A percentile compares a stretch with the other conserved stretches of the same genome.
phyloP scores from a whole-genome alignment of 192 early-diverging fungal genomes.

The Dissophora ornata region DNA sequence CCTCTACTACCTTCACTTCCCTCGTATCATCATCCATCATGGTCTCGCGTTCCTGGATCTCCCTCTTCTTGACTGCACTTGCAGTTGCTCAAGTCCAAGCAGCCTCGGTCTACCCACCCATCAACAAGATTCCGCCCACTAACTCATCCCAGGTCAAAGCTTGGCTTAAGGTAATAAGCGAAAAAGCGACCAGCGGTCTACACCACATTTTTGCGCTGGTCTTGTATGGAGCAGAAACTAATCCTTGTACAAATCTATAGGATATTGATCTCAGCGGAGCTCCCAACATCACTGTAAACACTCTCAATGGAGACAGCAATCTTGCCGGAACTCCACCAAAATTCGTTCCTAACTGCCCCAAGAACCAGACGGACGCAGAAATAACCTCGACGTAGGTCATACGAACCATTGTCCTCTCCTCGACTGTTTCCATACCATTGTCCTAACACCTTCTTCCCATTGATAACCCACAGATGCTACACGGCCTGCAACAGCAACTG shows the following conservation, averaged over 20 bases:
- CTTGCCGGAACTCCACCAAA: background rate
- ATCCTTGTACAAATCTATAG: no score
- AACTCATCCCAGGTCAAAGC: constrained; percentile 51
- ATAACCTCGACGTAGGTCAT: no score
- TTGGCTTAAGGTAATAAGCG: constrained; percentile 50
- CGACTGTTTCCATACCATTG: no score
- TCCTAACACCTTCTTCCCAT: no score
- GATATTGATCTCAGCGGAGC: constrained; percentile 54
- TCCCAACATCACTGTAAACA: constrained; percentile 77
- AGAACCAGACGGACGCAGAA: no score
- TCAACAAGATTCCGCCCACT: constrained; percentile 20
- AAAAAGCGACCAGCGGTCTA: no score
- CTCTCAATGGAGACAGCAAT: constrained; percentile 73
- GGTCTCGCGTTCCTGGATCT: constrained; percentile 6
- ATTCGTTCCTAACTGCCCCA: no score
- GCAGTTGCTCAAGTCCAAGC: constrained; percentile 17
- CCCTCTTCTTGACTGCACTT: constrained; percentile 3
- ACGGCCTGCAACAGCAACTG: constrained; percentile 9
- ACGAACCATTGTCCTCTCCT: constrained; percentile 1
- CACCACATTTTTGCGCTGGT: no score
- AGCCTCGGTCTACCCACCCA: constrained; percentile 44
- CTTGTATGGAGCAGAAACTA: no score
- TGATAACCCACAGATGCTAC: constrained; percentile 6
- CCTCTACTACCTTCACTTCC: background rate
- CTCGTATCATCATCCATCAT: no score